Evolutionary conservation across 2,329 filamentous ascomycete genomes (phyloP).

Genomic region (Cladophialophora psammophila): DNA sequence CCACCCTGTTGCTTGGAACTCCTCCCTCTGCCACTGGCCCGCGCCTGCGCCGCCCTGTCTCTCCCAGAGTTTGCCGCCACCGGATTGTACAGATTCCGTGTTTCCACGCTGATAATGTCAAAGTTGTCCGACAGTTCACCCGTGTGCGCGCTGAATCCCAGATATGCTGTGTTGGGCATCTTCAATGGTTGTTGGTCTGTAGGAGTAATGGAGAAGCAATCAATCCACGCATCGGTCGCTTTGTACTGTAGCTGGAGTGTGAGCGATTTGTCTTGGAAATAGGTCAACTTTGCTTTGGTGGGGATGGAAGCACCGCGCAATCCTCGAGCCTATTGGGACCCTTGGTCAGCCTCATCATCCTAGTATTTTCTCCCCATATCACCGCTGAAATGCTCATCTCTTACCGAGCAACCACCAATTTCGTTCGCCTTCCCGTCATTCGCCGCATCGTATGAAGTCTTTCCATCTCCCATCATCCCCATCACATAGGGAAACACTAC

Average conservation of each 20-base stretch:
- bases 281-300: slow-evolving; percentile 87
- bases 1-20: slow-evolving; percentile 48
- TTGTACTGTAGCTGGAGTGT: slow-evolving; percentile 95
- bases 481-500: slow-evolving; percentile 97
- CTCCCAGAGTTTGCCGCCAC: slow-evolving; percentile 42
- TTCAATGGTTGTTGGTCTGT: slow-evolving; percentile 71
- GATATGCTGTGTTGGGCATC: slow-evolving; percentile 75
- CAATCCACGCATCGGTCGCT: slow-evolving; percentile 82
- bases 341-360: slow-evolving; percentile 9
- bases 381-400: slow-evolving; percentile 39
- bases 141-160: slow-evolving; percentile 76
- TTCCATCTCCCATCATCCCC: slow-evolving; percentile 95
- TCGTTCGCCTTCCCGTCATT: slow-evolving; percentile 95
- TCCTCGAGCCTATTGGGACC: slow-evolving; percentile 71
- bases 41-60: slow-evolving; percentile 27
- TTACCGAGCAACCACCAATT: slow-evolving; percentile 86
- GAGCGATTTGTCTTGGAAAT: slow-evolving; percentile 94
- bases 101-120: slow-evolving; percentile 86
- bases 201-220: slow-evolving; percentile 77
- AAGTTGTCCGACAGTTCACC: slow-evolving; percentile 97
- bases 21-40: slow-evolving; percentile 41
- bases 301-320: slow-evolving; percentile 80
- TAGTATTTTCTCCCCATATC: not conserved
- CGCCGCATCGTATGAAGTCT: slow-evolving; percentile 87
- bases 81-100: slow-evolving; percentile 84